These are phyloP conservation scores for Podaxis pistillaris DNA, from an alignment of 768 basidiomycete genomes.

Conservation along the genomic window DNA sequence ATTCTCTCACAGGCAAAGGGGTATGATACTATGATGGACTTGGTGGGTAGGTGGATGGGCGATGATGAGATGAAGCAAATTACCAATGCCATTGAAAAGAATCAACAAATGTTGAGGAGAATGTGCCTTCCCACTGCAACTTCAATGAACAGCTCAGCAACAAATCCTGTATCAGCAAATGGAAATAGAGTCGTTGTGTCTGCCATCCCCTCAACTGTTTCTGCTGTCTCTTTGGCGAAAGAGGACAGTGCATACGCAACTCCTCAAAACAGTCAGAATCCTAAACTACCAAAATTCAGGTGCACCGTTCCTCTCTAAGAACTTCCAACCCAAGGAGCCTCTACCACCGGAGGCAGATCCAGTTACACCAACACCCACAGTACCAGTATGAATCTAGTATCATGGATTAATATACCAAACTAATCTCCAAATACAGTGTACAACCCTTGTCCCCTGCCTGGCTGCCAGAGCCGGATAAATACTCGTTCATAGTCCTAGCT, in stretches of 20 bases:
- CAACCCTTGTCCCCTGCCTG: no score
- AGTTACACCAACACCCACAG: constrained; percentile 38
- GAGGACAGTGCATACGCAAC: constrained; percentile 28
- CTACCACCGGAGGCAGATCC: constrained; percentile 42
- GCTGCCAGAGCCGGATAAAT: no score
- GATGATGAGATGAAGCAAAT: constrained; percentile 61
- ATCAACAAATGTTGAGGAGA: constrained; percentile 36
- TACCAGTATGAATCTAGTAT: not conserved
- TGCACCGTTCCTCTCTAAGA: constrained; percentile 50
- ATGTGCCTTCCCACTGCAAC: constrained; percentile 25
- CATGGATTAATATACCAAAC: not conserved
- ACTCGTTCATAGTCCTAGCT: no score
- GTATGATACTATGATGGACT: constrained; percentile 50
- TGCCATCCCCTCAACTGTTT: not conserved
- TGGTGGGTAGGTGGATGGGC: constrained; percentile 59
- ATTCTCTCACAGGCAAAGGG: constrained; percentile 58
- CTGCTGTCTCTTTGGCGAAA: not conserved
- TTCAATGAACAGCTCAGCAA: not conserved
- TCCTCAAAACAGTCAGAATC: constrained; percentile 53
- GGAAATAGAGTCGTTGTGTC: constrained; percentile 14
- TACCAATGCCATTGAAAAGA: constrained; percentile 46
- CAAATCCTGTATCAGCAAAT: constrained; percentile 22
- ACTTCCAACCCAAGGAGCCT: constrained; percentile 30
- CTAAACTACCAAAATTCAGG: constrained; percentile 51
- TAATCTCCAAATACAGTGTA: not conserved